Evolutionary conservation across 2,329 filamentous ascomycete species (phyloP).

Genomic region (Trichoderma aggressivum): DNA sequence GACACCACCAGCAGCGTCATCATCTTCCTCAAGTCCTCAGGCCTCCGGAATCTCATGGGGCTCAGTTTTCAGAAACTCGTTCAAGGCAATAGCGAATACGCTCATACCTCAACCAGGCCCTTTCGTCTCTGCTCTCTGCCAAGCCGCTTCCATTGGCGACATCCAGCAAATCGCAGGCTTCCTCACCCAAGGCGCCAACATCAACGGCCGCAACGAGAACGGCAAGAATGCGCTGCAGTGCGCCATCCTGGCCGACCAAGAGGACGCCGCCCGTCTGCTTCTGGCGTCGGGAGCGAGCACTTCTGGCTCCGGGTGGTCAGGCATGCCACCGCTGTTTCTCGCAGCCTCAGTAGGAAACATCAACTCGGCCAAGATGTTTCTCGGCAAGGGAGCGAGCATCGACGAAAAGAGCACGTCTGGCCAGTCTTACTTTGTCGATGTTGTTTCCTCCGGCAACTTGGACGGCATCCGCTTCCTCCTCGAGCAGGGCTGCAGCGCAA

Average conservation of each 20-base stretch:
- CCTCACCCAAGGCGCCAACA: slow-evolving; percentile 34
- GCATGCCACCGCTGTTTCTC: slow-evolving; percentile 34
- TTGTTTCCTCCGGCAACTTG: slow-evolving; percentile 27
- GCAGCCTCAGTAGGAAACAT: slow-evolving; percentile 31
- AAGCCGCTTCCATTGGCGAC: slow-evolving; percentile 34
- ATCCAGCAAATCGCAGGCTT: slow-evolving; percentile 33
- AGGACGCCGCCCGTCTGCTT: slow-evolving; percentile 32
- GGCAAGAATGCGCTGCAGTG: slow-evolving; percentile 35
- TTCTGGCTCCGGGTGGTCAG: slow-evolving; percentile 22
- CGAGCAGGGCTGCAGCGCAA: slow-evolving; percentile 31
- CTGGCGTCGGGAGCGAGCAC: slow-evolving; percentile 32
- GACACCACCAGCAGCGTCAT: background rate
- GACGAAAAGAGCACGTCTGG: slow-evolving; percentile 31
- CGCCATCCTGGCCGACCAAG: slow-evolving; percentile 33
- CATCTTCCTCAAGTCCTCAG: slow-evolving; percentile 18
- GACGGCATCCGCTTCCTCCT: slow-evolving; percentile 31
- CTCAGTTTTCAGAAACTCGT: slow-evolving; percentile 33
- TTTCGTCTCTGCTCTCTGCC: slow-evolving; percentile 36
- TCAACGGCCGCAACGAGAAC: slow-evolving; percentile 37
- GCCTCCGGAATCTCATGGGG: slow-evolving; percentile 23
- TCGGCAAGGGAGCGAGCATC: slow-evolving; percentile 31
- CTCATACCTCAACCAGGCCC: slow-evolving; percentile 37
- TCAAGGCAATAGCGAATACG: slow-evolving; percentile 35
- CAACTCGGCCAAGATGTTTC: slow-evolving; percentile 28
- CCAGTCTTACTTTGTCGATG: slow-evolving; percentile 31